Evolutionary conservation across 208 protist genomes (phyloP), one percentile per base, ranked within the genome.

Genomic region (Crithidia fasciculata): DNA sequence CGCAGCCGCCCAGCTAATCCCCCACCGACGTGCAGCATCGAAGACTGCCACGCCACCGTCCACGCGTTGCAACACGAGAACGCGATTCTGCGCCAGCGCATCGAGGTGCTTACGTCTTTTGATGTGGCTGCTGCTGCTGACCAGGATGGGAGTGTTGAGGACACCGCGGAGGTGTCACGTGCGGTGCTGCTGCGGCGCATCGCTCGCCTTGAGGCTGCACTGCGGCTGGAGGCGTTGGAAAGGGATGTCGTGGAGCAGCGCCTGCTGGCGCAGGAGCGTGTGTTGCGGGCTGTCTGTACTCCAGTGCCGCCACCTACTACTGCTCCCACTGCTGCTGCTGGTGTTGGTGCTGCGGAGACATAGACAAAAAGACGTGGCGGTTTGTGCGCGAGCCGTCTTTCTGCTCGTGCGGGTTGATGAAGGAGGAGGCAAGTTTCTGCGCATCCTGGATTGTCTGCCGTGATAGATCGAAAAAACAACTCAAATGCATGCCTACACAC

Each of bases 41-140:
- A 58, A 16, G 57, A 76, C 28, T 58, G 77, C 12, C 73, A 78
- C 58, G 59, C 58, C 53, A 62, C 64, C 8, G 66, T 83, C 62
- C 79, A 82, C 57, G 83, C 80, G 8, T 71, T 88, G 57, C 79
- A 60, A 10, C 72, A 78, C 12, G 83, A 88, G 57, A 88, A 88
- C 63, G 60, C 65, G 7, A 61, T 85, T 19, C 61, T 85, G 15
- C 83, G 80, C 36, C 83, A 88, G 60, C 78, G 83, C 18, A 66
- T 84, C 18, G 50, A 72, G 13, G 73, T 81, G 10, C 67, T 88
- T 16, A 84, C 78, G 10, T 54, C 72, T n/a, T 40, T 60, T 15
- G 43, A 60, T n/a, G 41, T 39, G n/a, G 37, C 49, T 49, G 28
- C 28, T 28, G 28, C 28, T 28, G 28, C 28, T 28, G 28, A 28